Percentiles rank a stretch among this genome's conserved stretches.
Evolutionary conservation across 352 stramenopile genomes (phyloP).

Genomic region (Bremia lactucae): DNA sequence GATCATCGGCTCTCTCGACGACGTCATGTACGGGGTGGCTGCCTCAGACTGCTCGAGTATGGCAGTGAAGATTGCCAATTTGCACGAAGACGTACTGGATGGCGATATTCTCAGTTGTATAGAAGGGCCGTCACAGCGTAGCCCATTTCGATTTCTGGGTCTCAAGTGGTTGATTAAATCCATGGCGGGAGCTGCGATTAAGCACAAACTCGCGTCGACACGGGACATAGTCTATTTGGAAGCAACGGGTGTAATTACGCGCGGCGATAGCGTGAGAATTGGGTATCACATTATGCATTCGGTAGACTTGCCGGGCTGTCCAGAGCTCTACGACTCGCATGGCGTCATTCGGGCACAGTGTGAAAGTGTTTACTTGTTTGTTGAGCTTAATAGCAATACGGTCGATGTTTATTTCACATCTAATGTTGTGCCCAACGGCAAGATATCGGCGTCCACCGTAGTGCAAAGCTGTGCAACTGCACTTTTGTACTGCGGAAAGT

Average conservation of each 20-base stretch:
- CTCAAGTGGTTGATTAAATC: conserved; percentile 64
- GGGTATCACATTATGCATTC: conserved; percentile 64
- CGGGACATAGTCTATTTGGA: conserved; percentile 64
- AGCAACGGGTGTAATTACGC: conserved; percentile 41
- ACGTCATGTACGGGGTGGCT: conserved; percentile 50
- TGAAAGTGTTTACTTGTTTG: conserved; percentile 36
- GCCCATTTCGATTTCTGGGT: conserved; percentile 54
- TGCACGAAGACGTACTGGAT: conserved; percentile 39
- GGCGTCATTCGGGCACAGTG: conserved; percentile 24
- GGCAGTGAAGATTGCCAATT: conserved; percentile 38
- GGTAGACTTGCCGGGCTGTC: conserved; percentile 29
- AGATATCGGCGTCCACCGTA: conserved; percentile 17
- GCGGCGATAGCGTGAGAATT: conserved; percentile 37
- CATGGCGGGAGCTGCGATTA: conserved; percentile 21
- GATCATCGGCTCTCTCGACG: conserved; percentile 34
- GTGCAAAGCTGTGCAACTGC: conserved; percentile 23
- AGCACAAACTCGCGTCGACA: conserved; percentile 28
- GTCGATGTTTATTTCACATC: conserved; percentile 36
- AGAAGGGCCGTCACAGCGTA: conserved; percentile 35
- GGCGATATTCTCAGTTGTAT: conserved; percentile 46
- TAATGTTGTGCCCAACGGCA: conserved; percentile 20
- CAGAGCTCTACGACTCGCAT: conserved; percentile 25
- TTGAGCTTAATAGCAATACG: conserved; percentile 15
- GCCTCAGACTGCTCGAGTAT: conserved; percentile 44
- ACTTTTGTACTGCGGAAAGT: conserved; percentile 37